These are phyloP conservation scores for Coemansia biformis DNA, from an alignment of 192 early-diverging fungal species.

Conservation along the genomic window DNA sequence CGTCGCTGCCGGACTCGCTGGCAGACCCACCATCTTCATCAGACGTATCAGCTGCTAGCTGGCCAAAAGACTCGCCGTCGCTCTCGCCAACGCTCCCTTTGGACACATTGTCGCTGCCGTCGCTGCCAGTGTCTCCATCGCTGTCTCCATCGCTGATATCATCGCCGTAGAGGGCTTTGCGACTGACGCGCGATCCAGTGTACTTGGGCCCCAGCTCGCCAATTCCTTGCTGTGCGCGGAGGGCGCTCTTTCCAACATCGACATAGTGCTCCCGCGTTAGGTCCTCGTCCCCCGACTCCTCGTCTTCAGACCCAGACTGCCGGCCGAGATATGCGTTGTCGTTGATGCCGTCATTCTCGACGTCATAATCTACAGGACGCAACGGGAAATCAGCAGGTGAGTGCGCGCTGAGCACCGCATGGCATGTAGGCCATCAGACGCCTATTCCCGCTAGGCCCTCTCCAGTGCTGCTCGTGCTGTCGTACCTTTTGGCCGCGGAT, in stretches of 20 bases:
- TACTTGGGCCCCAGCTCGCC: constrained; percentile 71
- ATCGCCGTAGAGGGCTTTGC: constrained; percentile 58
- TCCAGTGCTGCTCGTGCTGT: too few species aligned
- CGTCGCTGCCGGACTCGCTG: constrained; percentile 42
- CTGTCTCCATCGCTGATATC: constrained; percentile 31
- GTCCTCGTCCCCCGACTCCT: constrained; percentile 47
- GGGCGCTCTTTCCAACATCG: constrained; percentile 62
- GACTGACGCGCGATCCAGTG: constrained; percentile 59
- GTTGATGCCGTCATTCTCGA: constrained; percentile 57
- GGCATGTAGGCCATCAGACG: too few species aligned
- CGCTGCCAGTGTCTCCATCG: constrained; percentile 19
- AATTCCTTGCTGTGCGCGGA: constrained; percentile 56
- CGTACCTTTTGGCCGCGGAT: constrained; percentile 46
- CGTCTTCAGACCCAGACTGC: constrained; percentile 47
- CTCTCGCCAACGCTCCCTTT: constrained; percentile 4
- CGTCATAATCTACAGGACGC: constrained; percentile 58
- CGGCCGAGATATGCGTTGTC: constrained; percentile 50
- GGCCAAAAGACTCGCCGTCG: too few species aligned
- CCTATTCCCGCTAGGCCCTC: too few species aligned
- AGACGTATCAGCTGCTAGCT: constrained; percentile 5
- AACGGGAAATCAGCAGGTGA: too few species aligned
- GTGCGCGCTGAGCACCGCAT: too few species aligned
- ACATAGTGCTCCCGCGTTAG: constrained; percentile 64
- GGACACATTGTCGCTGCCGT: constrained; percentile 36
- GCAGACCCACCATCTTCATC: constrained; percentile 51